Evolutionary conservation across 2,329 filamentous ascomycete genomes (phyloP).

Genomic region (Aspergillus tubingensis): DNA sequence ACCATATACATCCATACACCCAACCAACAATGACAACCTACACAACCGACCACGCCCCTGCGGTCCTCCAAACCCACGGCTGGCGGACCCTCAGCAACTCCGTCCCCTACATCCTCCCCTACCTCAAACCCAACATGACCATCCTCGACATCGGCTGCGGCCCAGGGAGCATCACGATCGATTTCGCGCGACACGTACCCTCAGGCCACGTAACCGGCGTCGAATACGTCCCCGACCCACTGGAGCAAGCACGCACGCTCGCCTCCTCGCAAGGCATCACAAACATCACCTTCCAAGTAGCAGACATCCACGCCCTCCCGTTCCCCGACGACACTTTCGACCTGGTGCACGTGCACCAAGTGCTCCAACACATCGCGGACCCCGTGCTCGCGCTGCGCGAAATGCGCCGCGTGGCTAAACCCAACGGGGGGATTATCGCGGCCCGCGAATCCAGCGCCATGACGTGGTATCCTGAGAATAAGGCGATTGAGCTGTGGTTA

Average conservation of each 20-base stretch:
- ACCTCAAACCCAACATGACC: constrained; percentile 36
- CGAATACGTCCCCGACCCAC: constrained; percentile 34
- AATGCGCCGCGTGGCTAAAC: constrained; percentile 57
- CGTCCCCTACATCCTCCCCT: constrained; percentile 45
- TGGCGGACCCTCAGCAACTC: constrained; percentile 41
- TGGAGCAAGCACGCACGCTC: constrained; percentile 36
- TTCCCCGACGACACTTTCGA: constrained; percentile 56
- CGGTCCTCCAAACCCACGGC: constrained; percentile 38
- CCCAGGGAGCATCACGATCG: constrained; percentile 47
- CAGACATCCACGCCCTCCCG: constrained; percentile 46
- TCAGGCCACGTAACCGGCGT: constrained; percentile 43
- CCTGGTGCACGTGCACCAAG: constrained; percentile 61
- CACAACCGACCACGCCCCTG: constrained; percentile 41
- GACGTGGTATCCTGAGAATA: constrained; percentile 36
- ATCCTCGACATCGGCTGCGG: constrained; percentile 52
- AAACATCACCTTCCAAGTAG: constrained; percentile 40
- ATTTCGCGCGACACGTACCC: constrained; percentile 41
- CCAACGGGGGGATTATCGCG: constrained; percentile 58
- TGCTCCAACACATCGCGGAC: constrained; percentile 58
- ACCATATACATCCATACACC: neutral
- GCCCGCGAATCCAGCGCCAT: constrained; percentile 43
- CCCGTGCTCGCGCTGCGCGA: constrained; percentile 55
- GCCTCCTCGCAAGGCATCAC: constrained; percentile 32
- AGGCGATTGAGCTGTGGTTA: constrained; percentile 29
- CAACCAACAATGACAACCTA: constrained; percentile 29